Base-by-base conservation (phyloP, 176 grass and related monocot species). In the Aegilops sharonensis region DNA sequence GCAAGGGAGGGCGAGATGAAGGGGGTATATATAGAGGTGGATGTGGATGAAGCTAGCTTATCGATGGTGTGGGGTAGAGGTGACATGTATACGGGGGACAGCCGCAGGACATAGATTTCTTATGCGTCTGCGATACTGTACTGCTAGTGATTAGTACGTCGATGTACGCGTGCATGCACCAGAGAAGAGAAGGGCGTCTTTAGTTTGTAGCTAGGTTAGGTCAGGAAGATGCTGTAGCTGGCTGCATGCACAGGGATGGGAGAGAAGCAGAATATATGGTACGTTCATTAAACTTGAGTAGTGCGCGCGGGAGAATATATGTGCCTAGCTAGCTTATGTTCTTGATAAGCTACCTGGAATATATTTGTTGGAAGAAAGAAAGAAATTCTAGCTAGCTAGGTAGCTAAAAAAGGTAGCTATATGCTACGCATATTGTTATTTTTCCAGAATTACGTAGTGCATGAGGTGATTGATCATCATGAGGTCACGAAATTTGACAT, bases 311-410 rank as follows among this genome's bases (percentile, higher is more conserved):
- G 34, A 85, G 78, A 81, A 85, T 89, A 85, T 86, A 20, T 86
- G 23, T 81, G 35, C 29, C 17, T 59, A 52, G 36, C 68, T 43
- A 73, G n/a, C n/a, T 67, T 64, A 77, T 79, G 85, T 87, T 77
- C 85, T 87, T 67, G 85, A 87, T 91, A 87, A 87, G 89, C 89
- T 86, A 72, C 65, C 59, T 84, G 89, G 85, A 91, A 91, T 91
- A 91, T 91, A 74, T 84, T 5, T 80, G 56, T 59, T 78, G 78
- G 71, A 69, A 29, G 29, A 81, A 30, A 72, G 37, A 76, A 52
- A 31, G 24, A 31, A 31, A 31, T 20, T 52, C 18, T 76, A 31
- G 25, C 23, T 29, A 75, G 23, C 42, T 29, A 75, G 25, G 12
- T 75, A 75, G 71, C 43, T 47, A 47, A 47, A 47, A 47, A 47